These are phyloP conservation scores for Dioscorea zingiberensis DNA, from an alignment of 106 monocot species.

Conservation along the genomic window DNA sequence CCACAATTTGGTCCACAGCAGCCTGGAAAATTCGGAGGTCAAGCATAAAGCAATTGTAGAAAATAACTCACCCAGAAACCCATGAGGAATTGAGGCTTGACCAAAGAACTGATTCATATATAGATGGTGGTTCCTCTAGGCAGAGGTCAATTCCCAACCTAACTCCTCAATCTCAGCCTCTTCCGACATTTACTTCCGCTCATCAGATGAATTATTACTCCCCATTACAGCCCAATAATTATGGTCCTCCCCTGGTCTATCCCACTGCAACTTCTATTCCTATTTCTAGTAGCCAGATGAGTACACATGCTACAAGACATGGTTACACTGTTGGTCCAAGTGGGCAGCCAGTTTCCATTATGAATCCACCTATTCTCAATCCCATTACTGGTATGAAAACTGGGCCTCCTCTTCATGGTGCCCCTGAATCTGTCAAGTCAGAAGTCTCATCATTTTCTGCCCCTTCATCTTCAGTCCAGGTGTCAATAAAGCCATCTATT, in stretches of 20 bases:
- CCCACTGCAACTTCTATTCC: constrained; percentile 30
- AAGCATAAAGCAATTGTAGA: constrained; percentile 52
- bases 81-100: constrained; percentile 83
- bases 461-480: constrained; percentile 20
- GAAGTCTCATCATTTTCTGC: constrained; percentile 21
- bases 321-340: constrained; percentile 46
- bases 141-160: constrained; percentile 26
- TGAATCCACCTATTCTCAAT: constrained; percentile 20
- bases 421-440: constrained; percentile 24
- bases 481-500: constrained; percentile 21
- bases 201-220: constrained; percentile 39
- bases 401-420: constrained; percentile 10
- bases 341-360: constrained; percentile 39
- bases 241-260: constrained; percentile 18
- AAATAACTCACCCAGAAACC: constrained; percentile 84
- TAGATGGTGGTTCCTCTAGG: constrained; percentile 25
- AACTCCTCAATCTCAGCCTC: constrained; percentile 32
- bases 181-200: constrained; percentile 17
- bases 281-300: constrained; percentile 41
- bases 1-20: constrained; percentile 32
- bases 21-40: constrained; percentile 25
- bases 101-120: constrained; percentile 25
- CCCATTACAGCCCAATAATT: constrained; percentile 26
- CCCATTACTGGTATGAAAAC: constrained; percentile 21
- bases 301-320: constrained; percentile 49